These are phyloP conservation scores for Kuraishia cidri DNA, from an alignment of 805 yeast genomes.

Conservation along the genomic window DNA sequence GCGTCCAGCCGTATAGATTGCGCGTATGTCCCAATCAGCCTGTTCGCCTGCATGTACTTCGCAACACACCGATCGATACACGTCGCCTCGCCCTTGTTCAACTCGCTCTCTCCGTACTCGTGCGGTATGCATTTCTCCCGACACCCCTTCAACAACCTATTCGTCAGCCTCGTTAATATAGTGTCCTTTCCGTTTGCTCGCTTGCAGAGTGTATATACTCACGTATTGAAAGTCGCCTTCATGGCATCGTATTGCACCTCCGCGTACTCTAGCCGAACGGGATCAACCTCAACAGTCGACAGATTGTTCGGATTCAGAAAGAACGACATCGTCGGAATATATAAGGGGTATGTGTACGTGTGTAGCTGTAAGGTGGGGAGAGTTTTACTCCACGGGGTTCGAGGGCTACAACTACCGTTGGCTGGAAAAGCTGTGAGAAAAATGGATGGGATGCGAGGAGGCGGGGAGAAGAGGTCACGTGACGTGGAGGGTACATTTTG, in stretches of 20 bases:
- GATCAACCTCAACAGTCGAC: slow-evolving; percentile 43
- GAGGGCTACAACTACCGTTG: no score
- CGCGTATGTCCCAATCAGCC: slow-evolving; percentile 46
- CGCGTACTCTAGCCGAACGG: slow-evolving; percentile 53
- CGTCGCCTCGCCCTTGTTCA: slow-evolving; percentile 73
- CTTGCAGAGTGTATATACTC: no score
- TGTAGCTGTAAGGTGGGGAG: not conserved
- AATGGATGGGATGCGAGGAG: no score
- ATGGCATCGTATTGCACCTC: slow-evolving; percentile 62
- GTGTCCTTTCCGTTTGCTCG: slow-evolving; percentile 7
- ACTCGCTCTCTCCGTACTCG: slow-evolving; percentile 79
- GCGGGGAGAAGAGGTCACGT: no score
- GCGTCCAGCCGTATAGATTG: slow-evolving; percentile 35
- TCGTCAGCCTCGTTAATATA: slow-evolving; percentile 3
- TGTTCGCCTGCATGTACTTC: slow-evolving; percentile 71
- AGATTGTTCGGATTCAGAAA: slow-evolving; percentile 39
- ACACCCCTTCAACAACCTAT: slow-evolving; percentile 52
- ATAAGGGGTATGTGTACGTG: not conserved
- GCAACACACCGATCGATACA: slow-evolving; percentile 84
- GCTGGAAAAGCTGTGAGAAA: not conserved
- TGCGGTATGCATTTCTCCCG: slow-evolving; percentile 71
- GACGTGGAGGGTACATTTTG: no score
- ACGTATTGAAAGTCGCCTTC: slow-evolving; percentile 41
- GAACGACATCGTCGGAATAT: slow-evolving; percentile 44
- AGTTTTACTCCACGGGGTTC: not conserved